Base-by-base conservation (phyloP, 331 rosid genomes). In the Telfairia occidentalis region DNA sequence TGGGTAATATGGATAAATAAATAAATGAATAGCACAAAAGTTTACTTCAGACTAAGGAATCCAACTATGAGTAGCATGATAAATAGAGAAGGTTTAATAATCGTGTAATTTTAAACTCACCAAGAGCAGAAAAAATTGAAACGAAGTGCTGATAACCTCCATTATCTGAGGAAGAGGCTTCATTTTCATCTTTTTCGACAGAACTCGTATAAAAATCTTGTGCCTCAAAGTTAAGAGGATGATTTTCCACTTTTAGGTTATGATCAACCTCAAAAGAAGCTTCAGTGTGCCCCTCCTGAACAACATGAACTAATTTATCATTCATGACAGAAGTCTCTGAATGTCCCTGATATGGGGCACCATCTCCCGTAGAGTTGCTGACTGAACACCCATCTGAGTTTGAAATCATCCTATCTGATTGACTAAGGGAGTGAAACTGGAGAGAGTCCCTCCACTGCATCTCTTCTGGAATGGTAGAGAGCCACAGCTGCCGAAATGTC, bases 261-360 rank as follows among this genome's bases (percentile, higher is more conserved):
- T 43, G 83, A 85, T 76, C 78, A 71, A 70, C 85, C 63, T 79
- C 79, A 73, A 82, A 48, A 50, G 74, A 58, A 78, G 11, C 79
- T 42, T 77, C 75, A 53, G 53, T 48, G 38, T 21, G 71, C 57
- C 76, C 77, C 65, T 70, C 38, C 34, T 58, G 37, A 61, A 73
- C 81, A 57, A 49, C 79, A 70, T 66, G 69, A 63, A 9, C 42
- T 63, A 75, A 24, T 52, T 76, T 81, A 59, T 64, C 78, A 71
- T 88, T 86, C 86, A 76, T 80, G 82, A 94, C 80, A 82, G 97
- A 89, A 59, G 91, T 72, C 28, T 85, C 84, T 67, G 97, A 88
- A 61, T 80, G 45, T 65, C 80, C 75, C 57, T 55, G 85, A 59
- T 38, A 58, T 28, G 66, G 81, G 7, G 85, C 32, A 55, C 75